Conservation (phyloP, 2,329 filamentous ascomycete species). For the Fusarium hainanense region DNA sequence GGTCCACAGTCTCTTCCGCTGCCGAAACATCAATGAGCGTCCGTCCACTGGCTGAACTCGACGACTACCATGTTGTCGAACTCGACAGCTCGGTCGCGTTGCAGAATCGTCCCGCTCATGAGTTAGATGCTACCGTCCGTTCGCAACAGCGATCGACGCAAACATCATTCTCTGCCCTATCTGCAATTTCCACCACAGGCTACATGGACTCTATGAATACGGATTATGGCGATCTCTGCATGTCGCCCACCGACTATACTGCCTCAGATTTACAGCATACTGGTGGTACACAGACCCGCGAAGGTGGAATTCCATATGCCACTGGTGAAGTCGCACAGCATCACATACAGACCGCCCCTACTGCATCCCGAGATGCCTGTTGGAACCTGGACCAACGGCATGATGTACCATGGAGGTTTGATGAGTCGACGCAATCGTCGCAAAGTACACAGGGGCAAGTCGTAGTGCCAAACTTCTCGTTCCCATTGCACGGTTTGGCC, state of each 20-base stretch:
- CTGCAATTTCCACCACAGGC: accelerated
- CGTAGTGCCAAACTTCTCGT: no score
- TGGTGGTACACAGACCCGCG: no score
- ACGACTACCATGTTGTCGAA: not conserved
- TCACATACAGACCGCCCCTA: no score
- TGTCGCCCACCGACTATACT: not conserved
- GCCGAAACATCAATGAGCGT: no score
- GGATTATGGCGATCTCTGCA: not conserved
- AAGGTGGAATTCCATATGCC: accelerated
- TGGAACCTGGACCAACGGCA: no score
- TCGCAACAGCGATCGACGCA: accelerated
- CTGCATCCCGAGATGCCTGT: no score
- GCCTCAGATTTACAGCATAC: no score
- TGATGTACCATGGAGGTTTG: no score
- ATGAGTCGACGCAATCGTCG: no score
- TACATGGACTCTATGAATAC: accelerated
- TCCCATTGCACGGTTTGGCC: no score
- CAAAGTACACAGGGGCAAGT: no score
- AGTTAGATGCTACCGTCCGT: accelerated
- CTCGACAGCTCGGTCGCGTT: accelerated
- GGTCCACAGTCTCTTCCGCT: no score
- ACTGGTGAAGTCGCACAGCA: accelerated
- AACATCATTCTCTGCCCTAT: not conserved
- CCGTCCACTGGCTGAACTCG: not conserved
- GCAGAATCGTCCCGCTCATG: accelerated